Percentiles rank a stretch among this genome's conserved stretches.
Evolutionary conservation across 2,329 filamentous ascomycete genomes (phyloP).

Genomic region (Dactylellina parvicollis): DNA sequence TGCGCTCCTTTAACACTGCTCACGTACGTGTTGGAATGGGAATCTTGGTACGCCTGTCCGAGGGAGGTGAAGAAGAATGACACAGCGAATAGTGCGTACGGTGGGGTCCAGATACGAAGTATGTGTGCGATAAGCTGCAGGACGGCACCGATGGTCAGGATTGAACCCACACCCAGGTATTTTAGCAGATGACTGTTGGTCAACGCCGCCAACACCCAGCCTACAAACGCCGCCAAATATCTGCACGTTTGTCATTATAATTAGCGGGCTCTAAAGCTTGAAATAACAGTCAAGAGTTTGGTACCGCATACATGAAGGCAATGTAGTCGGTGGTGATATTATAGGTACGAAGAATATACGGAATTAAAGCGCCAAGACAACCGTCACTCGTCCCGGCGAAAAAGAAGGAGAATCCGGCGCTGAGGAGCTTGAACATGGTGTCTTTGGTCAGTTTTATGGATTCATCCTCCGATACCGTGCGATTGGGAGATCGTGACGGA

Average conservation of each 20-base stretch:
- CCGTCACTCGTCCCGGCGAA: conserved; percentile 74
- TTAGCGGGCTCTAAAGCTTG: conserved; percentile 45
- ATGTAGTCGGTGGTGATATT: conserved; percentile 66
- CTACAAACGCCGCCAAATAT: conserved; percentile 59
- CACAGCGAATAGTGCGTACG: conserved; percentile 68
- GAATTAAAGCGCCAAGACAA: conserved; percentile 71
- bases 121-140: conserved; percentile 68
- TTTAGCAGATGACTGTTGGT: conserved; percentile 68
- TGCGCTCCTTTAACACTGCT: conserved; percentile 67
- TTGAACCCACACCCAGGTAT: conserved; percentile 67
- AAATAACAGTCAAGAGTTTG: conserved; percentile 23
- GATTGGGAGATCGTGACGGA: background rate
- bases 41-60: conserved; percentile 72
- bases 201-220: conserved; percentile 64
- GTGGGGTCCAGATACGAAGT: conserved; percentile 68
- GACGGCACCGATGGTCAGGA: conserved; percentile 68
- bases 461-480: conserved; percentile 35
- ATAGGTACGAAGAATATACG: conserved; percentile 71
- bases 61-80: conserved; percentile 70
- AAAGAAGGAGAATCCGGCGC: conserved; percentile 72
- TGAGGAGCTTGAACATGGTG: conserved; percentile 65
- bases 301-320: conserved; percentile 65
- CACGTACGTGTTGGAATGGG: conserved; percentile 72
- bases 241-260: conserved; percentile 66
- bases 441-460: conserved; percentile 54